A percentile compares a stretch with the other conserved stretches of the same genome.
Evolutionary conservation across 805 yeast species (phyloP).

Genomic region (Pichia eremophila): DNA sequence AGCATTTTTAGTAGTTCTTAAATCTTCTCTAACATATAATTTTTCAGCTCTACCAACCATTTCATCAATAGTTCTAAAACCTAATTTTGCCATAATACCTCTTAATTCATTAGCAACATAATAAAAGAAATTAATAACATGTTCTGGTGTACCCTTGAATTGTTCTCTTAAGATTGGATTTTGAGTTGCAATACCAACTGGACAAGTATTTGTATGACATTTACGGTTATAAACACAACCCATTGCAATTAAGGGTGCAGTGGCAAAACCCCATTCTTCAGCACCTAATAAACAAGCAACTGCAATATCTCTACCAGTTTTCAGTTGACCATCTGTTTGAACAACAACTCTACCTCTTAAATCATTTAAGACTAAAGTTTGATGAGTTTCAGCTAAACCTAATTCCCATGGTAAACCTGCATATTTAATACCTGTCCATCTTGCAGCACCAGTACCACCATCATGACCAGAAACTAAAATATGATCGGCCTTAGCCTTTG

Average conservation of each 20-base stretch:
- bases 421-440: constrained; percentile 93
- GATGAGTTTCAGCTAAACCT: constrained; percentile 97
- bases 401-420: constrained; percentile 99
- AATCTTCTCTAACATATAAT: constrained; percentile 73
- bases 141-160: constrained; percentile 95
- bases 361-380: constrained; percentile 90
- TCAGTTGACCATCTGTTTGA: constrained; percentile 97
- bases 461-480: constrained; percentile 94
- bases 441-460: constrained; percentile 99
- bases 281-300: constrained; percentile 95
- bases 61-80: constrained; percentile 92
- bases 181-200: constrained; percentile 98
- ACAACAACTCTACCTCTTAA: constrained; percentile 91
- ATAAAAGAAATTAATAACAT: constrained; percentile 94
- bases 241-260: constrained; percentile 93
- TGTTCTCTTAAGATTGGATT: constrained; percentile 89
- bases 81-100: constrained; percentile 86
- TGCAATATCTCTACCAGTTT: constrained; percentile 96
- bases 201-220: constrained; percentile 90
- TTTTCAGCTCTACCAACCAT: constrained; percentile 98
- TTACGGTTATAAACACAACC: constrained; percentile 96
- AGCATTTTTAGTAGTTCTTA: constrained; percentile 81
- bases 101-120: constrained; percentile 90
- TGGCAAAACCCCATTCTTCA: constrained; percentile 97
- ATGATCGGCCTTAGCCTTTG: constrained; percentile 97